Conservation (phyloP, 345 rosid genomes). For the Aurinia saxatilis region DNA sequence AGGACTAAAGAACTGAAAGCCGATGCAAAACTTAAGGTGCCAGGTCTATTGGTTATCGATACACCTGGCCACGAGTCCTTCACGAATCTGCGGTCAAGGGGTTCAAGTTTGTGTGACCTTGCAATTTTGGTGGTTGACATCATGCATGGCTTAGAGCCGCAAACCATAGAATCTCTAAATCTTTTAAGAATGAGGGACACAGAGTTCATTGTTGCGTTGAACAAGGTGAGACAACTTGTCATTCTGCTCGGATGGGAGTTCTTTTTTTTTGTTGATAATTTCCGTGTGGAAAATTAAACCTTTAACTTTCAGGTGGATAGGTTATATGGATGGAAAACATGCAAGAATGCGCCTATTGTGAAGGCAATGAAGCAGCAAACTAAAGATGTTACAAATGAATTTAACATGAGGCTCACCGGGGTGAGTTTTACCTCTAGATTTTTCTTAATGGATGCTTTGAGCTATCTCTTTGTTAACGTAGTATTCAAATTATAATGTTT, state of each 20-base stretch:
- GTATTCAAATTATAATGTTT: neutral
- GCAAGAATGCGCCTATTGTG: conserved; percentile 68
- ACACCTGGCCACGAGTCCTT: conserved; percentile 98
- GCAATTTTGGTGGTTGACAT: conserved; percentile 96
- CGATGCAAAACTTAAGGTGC: conserved; percentile 87
- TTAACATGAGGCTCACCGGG: conserved; percentile 58
- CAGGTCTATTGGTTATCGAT: conserved; percentile 93
- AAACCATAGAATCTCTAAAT: conserved; percentile 86
- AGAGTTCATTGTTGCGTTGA: conserved; percentile 86
- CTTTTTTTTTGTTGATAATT: conserved; percentile 3
- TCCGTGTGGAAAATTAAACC: neutral
- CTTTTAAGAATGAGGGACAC: conserved; percentile 81
- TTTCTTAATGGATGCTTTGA: neutral
- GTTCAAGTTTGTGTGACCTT: conserved; percentile 94
- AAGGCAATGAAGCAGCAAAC: conserved; percentile 67
- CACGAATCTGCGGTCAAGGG: conserved; percentile 82
- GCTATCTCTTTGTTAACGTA: neutral
- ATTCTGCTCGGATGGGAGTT: neutral
- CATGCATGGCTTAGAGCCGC: conserved; percentile 90
- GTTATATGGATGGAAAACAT: conserved; percentile 80
- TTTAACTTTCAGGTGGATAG: conserved; percentile 68
- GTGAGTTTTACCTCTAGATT: conserved; percentile 29
- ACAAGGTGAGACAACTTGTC: conserved; percentile 53
- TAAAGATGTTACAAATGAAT: conserved; percentile 61
- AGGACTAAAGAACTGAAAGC: conserved; percentile 91